A percentile compares a stretch with the other conserved stretches of the same genome.
phyloP scores from a whole-genome alignment of 2,329 filamentous ascomycete genomes.

The Botrytis medusae region DNA sequence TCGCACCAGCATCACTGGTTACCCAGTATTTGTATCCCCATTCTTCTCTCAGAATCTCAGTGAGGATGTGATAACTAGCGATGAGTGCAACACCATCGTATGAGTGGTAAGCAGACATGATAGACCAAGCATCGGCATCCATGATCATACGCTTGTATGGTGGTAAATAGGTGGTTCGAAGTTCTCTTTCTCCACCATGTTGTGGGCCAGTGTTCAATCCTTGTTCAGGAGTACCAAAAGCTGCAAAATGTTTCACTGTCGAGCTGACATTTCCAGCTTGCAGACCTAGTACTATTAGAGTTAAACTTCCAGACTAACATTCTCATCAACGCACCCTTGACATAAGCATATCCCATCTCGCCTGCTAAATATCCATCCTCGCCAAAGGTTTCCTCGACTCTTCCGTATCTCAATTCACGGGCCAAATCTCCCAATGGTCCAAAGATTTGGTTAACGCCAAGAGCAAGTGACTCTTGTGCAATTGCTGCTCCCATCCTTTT shows the following conservation, averaged over 20 bases:
- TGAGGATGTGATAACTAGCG: constrained; percentile 64
- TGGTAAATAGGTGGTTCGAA: constrained; percentile 57
- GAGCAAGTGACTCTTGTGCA: constrained; percentile 61
- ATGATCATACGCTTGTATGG: constrained; percentile 69
- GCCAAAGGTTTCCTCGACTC: constrained; percentile 72
- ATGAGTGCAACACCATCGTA: constrained; percentile 72
- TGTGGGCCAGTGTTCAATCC: constrained; percentile 65
- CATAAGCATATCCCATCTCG: constrained; percentile 62
- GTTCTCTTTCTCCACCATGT: constrained; percentile 53
- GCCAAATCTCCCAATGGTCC: constrained; percentile 70
- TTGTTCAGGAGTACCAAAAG: constrained; percentile 67
- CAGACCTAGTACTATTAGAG: constrained; percentile 53
- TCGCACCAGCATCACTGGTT: constrained; percentile 67
- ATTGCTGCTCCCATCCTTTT: constrained; percentile 67
- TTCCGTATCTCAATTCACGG: constrained; percentile 67
- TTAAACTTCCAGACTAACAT: background rate
- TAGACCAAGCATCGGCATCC: constrained; percentile 63
- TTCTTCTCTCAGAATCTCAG: constrained; percentile 66
- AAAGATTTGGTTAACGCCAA: constrained; percentile 73
- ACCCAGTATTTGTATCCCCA: constrained; percentile 72
- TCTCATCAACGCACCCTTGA: constrained; percentile 55
- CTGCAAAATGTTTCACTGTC: constrained; percentile 75
- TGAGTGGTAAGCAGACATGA: constrained; percentile 75
- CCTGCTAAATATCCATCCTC: constrained; percentile 69
- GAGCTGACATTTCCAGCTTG: constrained; percentile 66